Conservation (phyloP, 2,329 filamentous ascomycete species). For the Ramularia endophylla region DNA sequence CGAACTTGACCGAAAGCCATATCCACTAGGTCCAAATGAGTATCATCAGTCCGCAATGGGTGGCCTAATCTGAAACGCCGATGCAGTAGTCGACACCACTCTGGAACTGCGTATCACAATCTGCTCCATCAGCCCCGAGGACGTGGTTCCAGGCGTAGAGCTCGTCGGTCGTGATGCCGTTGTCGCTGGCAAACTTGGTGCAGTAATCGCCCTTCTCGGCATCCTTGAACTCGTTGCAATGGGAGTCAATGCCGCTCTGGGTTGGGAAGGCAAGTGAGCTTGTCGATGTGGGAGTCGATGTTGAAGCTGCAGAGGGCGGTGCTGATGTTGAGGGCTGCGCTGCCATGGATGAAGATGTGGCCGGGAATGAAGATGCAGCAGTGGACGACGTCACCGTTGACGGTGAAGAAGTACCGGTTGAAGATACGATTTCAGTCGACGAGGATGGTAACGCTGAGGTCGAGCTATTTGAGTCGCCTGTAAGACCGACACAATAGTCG, state of each 20-base stretch:
- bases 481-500: conserved; percentile 13
- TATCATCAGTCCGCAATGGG: too few species aligned
- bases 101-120: conserved; percentile 14
- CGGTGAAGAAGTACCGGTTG: too few species aligned
- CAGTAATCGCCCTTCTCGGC: conserved; percentile 25
- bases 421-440: too few species aligned
- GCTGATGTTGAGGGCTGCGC: too few species aligned
- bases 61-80: too few species aligned
- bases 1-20: too few species aligned
- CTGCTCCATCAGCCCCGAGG: conserved; percentile 18
- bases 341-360: too few species aligned
- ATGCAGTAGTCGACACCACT: conserved; percentile 16
- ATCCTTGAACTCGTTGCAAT: conserved; percentile 25
- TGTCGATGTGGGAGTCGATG: conserved; percentile 6
- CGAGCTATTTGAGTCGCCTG: background rate
- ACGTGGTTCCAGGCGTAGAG: conserved; percentile 29
- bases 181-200: conserved; percentile 20
- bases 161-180: conserved; percentile 22
- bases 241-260: conserved; percentile 20
- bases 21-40: too few species aligned
- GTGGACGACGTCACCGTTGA: conserved; percentile 10
- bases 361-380: background rate
- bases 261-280: conserved; percentile 21
- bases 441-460: too few species aligned
- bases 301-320: conserved; percentile 1